These are phyloP conservation scores for Immersiella caudata DNA, from an alignment of 495 filamentous ascomycete genomes.

Conservation along the genomic window DNA sequence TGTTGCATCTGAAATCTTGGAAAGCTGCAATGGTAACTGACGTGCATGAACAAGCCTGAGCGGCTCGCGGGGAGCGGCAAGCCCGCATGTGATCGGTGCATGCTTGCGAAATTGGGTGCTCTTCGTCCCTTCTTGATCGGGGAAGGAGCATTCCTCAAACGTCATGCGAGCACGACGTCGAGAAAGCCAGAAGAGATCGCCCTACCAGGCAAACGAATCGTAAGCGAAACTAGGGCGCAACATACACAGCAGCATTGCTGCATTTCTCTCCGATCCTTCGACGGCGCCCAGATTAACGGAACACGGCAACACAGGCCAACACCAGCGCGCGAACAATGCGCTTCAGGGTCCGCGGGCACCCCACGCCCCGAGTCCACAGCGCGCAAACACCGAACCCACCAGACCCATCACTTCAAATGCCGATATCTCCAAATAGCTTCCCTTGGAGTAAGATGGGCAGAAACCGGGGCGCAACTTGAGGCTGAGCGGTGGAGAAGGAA, in stretches of 20 bases:
- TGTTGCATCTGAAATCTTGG: background rate
- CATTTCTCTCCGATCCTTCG: no score
- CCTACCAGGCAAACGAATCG: background rate
- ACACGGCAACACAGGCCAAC: no score
- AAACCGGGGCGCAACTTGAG: background rate
- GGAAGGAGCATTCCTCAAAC: background rate
- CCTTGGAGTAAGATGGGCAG: background rate
- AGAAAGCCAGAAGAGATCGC: background rate
- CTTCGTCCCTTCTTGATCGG: conserved; percentile 1
- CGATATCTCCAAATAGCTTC: background rate
- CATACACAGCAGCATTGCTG: no score
- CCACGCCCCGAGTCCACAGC: background rate
- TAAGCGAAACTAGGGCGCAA: background rate
- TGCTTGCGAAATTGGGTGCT: background rate
- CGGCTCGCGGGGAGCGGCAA: background rate
- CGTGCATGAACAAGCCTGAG: background rate
- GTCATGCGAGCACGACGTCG: conserved; percentile 1
- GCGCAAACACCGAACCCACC: background rate
- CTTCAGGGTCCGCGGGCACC: background rate
- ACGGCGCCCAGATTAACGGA: no score
- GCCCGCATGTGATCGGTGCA: conserved; percentile 1
- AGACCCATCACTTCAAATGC: background rate
- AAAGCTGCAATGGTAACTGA: background rate
- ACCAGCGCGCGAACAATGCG: background rate
- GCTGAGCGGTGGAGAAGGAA: background rate